Conservation (phyloP, 352 stramenopile genomes). For the Phytophthora fragariaefolia region DNA sequence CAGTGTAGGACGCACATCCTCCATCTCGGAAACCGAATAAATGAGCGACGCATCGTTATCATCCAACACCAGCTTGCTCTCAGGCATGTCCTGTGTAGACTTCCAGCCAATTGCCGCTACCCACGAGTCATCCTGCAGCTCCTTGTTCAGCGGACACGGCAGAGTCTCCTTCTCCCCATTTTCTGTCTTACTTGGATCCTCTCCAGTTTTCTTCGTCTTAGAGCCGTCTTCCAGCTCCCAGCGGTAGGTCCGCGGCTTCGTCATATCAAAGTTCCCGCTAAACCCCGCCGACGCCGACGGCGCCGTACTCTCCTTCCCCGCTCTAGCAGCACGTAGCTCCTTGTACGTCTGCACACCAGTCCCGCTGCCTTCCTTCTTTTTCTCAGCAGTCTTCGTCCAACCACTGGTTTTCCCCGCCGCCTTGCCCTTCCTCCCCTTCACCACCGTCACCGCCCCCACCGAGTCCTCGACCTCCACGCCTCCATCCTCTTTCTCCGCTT, state of each 20-base stretch:
- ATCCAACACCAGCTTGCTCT: constrained; percentile 83
- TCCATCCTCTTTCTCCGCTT: constrained; percentile 22
- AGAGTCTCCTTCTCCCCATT: constrained; percentile 23
- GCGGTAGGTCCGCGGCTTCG: constrained; percentile 74
- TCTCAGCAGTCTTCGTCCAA: constrained; percentile 7
- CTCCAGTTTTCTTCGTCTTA: constrained; percentile 20
- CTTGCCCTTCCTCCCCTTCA: constrained; percentile 19
- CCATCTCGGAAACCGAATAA: constrained; percentile 78
- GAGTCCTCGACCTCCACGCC: constrained; percentile 66
- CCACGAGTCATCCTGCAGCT: constrained; percentile 77
- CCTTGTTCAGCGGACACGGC: constrained; percentile 67
- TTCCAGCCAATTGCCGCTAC: constrained; percentile 83
- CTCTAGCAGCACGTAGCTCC: constrained; percentile 40
- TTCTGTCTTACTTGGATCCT: constrained; percentile 8
- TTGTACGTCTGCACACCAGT: constrained; percentile 38
- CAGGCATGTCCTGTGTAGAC: constrained; percentile 79
- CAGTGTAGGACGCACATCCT: constrained; percentile 81
- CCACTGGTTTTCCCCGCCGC: constrained; percentile 1
- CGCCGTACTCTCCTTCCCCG: constrained; percentile 7
- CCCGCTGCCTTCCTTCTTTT: constrained; percentile 11
- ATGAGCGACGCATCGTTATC: constrained; percentile 85
- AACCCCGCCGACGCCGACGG: not conserved
- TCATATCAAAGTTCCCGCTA: constrained; percentile 74
- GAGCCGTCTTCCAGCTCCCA: constrained; percentile 62
- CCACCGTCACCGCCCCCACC: constrained; percentile 29